These are phyloP conservation scores for Crithidia brevicula DNA, from an alignment of 208 protist species.

Conservation along the genomic window DNA sequence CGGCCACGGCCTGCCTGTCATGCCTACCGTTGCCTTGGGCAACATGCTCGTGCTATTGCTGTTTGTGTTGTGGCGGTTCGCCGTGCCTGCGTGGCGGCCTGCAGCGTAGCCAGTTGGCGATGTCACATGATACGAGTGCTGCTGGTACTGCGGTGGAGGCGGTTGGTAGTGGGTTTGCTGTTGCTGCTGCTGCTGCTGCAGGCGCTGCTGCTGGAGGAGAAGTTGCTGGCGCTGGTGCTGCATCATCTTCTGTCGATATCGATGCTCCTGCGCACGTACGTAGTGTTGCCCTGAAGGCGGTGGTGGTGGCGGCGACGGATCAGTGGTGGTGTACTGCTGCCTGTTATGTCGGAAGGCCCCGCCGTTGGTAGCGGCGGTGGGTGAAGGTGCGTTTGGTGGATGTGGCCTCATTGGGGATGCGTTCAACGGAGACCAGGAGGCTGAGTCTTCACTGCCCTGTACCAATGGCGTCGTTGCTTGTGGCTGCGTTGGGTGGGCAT, in stretches of 20 bases:
- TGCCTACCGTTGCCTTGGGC: not conserved
- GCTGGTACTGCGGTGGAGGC: not conserved
- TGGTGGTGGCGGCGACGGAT: not conserved
- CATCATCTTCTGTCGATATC: slow-evolving; percentile 4
- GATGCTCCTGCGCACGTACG: not conserved
- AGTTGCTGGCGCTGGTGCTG: slow-evolving; percentile 3
- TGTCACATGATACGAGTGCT: not conserved
- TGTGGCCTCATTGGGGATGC: no score
- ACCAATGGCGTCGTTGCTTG: no score
- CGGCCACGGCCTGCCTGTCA: slow-evolving; percentile 1
- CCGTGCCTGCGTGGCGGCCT: not conserved
- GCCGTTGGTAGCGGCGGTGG: no score
- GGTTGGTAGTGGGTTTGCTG: not conserved
- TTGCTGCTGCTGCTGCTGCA: slow-evolving; percentile 1
- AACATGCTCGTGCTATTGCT: not conserved
- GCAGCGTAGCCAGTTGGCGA: not conserved
- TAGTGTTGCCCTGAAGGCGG: not conserved
- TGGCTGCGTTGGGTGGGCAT: no score
- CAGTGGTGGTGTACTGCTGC: not conserved
- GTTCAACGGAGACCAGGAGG: no score
- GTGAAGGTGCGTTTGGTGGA: no score
- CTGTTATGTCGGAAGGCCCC: not conserved
- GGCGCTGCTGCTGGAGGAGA: not conserved
- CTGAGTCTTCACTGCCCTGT: no score
- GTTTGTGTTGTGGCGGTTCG: not conserved